Evolutionary conservation across 2,329 filamentous ascomycete genomes (phyloP).

Genomic region (Curvularia eragrostidis): DNA sequence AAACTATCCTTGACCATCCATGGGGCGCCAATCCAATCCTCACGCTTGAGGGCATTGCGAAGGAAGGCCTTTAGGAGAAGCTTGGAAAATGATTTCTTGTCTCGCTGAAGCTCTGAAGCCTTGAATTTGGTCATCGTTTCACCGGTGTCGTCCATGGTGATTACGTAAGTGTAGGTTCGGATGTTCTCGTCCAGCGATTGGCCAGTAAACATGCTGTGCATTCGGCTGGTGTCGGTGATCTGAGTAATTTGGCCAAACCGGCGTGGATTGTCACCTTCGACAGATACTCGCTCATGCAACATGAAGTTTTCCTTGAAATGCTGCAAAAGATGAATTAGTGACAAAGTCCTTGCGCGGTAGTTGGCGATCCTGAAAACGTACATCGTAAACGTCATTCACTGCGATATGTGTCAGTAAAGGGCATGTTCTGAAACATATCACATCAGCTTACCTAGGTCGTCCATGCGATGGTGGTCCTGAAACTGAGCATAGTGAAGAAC

Average conservation of each 20-base stretch:
- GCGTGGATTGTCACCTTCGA: conserved; percentile 40
- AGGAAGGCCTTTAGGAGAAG: conserved; percentile 92
- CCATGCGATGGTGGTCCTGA: conserved; percentile 78
- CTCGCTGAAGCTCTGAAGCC: conserved; percentile 73
- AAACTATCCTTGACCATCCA: conserved; percentile 92
- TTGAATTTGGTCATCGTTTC: conserved; percentile 57
- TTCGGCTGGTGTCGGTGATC: conserved; percentile 41
- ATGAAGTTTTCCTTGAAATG: conserved; percentile 47
- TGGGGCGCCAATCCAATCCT: conserved; percentile 93
- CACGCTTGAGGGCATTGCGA: conserved; percentile 89
- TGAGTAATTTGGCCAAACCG: conserved; percentile 41
- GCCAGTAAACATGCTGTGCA: conserved; percentile 38
- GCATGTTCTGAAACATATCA: not conserved
- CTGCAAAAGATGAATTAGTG: conserved; percentile 27
- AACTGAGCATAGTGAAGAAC: conserved; percentile 91
- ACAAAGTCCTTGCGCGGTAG: not conserved
- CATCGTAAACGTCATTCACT: conserved; percentile 20
- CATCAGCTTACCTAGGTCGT: conserved; percentile 68
- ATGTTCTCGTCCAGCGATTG: conserved; percentile 39
- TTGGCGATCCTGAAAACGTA: not conserved
- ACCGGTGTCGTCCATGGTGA: conserved; percentile 42
- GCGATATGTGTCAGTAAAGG: conserved; percentile 45
- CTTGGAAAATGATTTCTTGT: conserved; percentile 93
- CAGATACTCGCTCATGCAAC: conserved; percentile 41
- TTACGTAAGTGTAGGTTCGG: conserved; percentile 42